Conservation (phyloP, 345 rosid species). For the Eucalyptus sp. region DNA sequence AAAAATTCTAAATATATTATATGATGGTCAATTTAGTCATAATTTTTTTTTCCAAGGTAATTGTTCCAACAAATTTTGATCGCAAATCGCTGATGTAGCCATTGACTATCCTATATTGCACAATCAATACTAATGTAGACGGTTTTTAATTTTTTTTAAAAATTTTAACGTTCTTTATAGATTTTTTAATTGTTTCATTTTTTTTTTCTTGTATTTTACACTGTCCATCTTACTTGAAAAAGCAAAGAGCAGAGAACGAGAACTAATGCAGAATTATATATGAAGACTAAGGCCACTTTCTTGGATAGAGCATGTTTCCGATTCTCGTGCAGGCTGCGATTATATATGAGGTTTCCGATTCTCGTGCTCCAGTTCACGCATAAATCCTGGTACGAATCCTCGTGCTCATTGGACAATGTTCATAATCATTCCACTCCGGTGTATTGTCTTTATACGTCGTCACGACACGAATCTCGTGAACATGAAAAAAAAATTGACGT, state of each 20-base stretch:
- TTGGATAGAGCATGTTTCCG: background rate
- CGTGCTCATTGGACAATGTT: background rate
- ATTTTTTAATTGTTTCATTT: no score
- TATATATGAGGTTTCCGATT: background rate
- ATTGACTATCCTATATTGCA: no score
- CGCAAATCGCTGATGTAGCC: no score
- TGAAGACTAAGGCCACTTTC: background rate
- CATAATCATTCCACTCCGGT: background rate
- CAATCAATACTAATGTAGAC: fast-evolving
- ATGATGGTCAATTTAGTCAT: fast-evolving
- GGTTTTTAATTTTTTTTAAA: no score
- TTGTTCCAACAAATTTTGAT: no score
- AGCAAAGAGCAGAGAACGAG: background rate
- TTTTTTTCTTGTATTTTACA: no score
- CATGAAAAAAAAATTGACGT: no score
- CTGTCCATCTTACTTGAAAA: no score
- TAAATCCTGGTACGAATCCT: background rate
- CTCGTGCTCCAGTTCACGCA: background rate
- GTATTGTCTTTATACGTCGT: background rate
- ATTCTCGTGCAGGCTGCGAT: background rate
- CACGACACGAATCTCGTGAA: background rate
- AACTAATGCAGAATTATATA: background rate
- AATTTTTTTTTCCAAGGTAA: fast-evolving
- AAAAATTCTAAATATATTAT: no score
- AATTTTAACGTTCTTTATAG: no score